Conservation (phyloP, 768 basidiomycete genomes). For the Coprinopsis strossmayeri region DNA sequence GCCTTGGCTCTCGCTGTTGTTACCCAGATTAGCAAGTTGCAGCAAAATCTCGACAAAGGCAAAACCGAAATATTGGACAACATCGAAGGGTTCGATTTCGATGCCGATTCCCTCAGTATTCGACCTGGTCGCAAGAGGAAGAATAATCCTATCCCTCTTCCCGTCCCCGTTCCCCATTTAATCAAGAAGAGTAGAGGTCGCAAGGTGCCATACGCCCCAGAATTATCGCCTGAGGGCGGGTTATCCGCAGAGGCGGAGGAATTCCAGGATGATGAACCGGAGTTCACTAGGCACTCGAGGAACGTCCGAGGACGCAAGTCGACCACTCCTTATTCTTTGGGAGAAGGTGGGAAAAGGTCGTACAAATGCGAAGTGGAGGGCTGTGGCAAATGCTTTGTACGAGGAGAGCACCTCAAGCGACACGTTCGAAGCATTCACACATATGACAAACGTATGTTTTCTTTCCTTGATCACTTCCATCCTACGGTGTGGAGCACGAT, state of each 20-base stretch:
- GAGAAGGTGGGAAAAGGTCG: conserved; percentile 30
- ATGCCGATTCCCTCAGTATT: not conserved
- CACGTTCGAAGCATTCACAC: conserved; percentile 80
- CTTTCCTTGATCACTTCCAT: not conserved
- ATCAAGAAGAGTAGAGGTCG: conserved; percentile 60
- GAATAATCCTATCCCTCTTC: conserved; percentile 32
- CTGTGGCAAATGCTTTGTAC: conserved; percentile 74
- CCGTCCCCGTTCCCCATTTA: conserved; percentile 53
- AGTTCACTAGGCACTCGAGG: conserved; percentile 10
- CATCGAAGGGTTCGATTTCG: not conserved
- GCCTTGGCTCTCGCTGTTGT: conserved; percentile 26
- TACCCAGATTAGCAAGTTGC: conserved; percentile 16
- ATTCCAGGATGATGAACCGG: conserved; percentile 10
- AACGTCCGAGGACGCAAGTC: conserved; percentile 8
- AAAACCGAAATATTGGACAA: not conserved
- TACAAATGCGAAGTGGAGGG: conserved; percentile 64
- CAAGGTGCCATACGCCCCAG: conserved; percentile 40
- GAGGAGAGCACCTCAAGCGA: conserved; percentile 77
- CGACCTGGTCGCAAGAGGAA: conserved; percentile 19
- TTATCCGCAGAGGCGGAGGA: conserved; percentile 1
- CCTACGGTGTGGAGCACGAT: not conserved
- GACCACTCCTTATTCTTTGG: conserved; percentile 13
- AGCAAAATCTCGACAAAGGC: conserved; percentile 9
- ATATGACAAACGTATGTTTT: conserved; percentile 69
- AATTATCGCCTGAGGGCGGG: not conserved